Conservation (phyloP, 768 basidiomycete genomes). For the Mycena amicta region DNA sequence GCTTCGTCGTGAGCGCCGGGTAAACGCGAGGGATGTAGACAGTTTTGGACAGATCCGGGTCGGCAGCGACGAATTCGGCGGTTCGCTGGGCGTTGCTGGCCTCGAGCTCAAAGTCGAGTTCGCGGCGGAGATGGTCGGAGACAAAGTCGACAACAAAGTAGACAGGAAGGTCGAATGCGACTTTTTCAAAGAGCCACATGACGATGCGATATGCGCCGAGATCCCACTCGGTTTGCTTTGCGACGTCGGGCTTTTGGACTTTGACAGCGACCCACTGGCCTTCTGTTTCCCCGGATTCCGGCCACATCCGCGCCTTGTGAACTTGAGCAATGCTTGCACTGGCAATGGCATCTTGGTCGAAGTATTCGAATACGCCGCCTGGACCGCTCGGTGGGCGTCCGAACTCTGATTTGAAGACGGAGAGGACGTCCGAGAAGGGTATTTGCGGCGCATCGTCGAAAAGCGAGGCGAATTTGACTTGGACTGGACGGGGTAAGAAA, state of each 20-base stretch:
- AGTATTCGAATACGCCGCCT: slow-evolving; percentile 74
- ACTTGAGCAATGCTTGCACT: slow-evolving; percentile 94
- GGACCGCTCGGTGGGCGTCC: slow-evolving; percentile 66
- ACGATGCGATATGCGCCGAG: slow-evolving; percentile 67
- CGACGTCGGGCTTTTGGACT: slow-evolving; percentile 87
- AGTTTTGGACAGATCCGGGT: slow-evolving; percentile 67
- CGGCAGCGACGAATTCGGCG: slow-evolving; percentile 64
- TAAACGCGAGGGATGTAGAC: slow-evolving; percentile 83
- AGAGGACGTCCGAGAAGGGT: slow-evolving; percentile 65
- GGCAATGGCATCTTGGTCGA: slow-evolving; percentile 77
- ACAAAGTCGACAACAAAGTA: slow-evolving; percentile 83
- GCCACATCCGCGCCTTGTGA: slow-evolving; percentile 69
- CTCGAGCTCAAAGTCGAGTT: slow-evolving; percentile 83
- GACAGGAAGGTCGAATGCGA: slow-evolving; percentile 84
- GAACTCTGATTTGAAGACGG: slow-evolving; percentile 72
- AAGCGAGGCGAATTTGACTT: slow-evolving; percentile 77
- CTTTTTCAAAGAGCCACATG: slow-evolving; percentile 80
- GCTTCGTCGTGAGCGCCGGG: slow-evolving; percentile 70
- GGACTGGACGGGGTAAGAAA: slow-evolving; percentile 80
- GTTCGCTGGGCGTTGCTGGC: slow-evolving; percentile 76
- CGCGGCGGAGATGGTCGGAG: slow-evolving; percentile 77
- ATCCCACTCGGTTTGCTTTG: slow-evolving; percentile 86
- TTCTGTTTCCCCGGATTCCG: slow-evolving; percentile 39
- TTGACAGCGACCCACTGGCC: slow-evolving; percentile 88
- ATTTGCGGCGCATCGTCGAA: slow-evolving; percentile 92